A percentile compares a stretch with the other conserved stretches of the same genome.
These are phyloP conservation scores for Ophiostoma perfectum DNA, from an alignment of 2,329 filamentous ascomycete species.

Conservation along the genomic window DNA sequence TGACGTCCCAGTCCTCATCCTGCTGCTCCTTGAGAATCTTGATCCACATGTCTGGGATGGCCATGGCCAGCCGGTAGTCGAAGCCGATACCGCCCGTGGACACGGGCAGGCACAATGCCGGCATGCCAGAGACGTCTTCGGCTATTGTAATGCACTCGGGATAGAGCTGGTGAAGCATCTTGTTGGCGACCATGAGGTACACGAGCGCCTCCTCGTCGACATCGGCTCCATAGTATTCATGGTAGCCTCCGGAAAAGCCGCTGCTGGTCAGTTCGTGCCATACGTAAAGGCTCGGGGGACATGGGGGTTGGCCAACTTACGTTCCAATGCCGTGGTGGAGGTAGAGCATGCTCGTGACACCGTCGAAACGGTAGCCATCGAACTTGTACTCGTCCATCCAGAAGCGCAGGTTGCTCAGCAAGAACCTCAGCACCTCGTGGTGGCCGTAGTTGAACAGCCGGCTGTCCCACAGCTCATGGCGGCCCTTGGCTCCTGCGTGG, in stretches of 20 bases:
- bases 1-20: slow-evolving; percentile 89
- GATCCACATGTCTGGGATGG: slow-evolving; percentile 97
- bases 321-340: slow-evolving; percentile 93
- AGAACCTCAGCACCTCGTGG: slow-evolving; percentile 91
- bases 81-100: slow-evolving; percentile 89
- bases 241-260: slow-evolving; percentile 94
- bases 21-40: slow-evolving; percentile 93
- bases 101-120: slow-evolving; percentile 82
- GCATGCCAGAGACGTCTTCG: slow-evolving; percentile 98
- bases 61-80: slow-evolving; percentile 96
- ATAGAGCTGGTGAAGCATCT: slow-evolving; percentile 88
- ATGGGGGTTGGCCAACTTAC: slow-evolving; percentile 46
- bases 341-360: slow-evolving; percentile 98
- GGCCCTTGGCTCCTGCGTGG: slow-evolving; percentile 76
- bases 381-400: slow-evolving; percentile 99
- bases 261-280: slow-evolving; percentile 39
- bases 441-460: slow-evolving; percentile 94
- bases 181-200: slow-evolving; percentile 94
- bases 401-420: slow-evolving; percentile 90
- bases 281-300: not conserved
- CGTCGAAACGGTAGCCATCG: slow-evolving; percentile 96
- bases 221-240: slow-evolving; percentile 87
- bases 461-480: slow-evolving; percentile 93
- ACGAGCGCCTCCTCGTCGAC: slow-evolving; percentile 92
- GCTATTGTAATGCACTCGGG: slow-evolving; percentile 85